Percentiles rank a stretch among this genome's conserved stretches.
Evolutionary conservation across 306 rosid species (phyloP).

Genomic region (Ormosia emarginata): DNA sequence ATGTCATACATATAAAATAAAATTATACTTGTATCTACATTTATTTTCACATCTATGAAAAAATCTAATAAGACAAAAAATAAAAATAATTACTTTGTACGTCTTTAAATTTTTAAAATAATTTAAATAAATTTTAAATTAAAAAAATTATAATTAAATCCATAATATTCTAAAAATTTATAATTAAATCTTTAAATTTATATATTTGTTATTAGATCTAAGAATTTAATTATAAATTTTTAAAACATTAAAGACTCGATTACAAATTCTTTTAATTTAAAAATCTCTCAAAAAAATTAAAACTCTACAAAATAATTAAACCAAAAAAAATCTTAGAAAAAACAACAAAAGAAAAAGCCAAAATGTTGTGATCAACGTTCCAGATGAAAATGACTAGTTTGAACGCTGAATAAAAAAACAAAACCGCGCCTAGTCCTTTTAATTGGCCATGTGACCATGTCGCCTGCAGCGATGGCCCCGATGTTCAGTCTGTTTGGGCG

Average conservation of each 20-base stretch:
- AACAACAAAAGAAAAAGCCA: background rate
- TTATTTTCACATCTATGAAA: background rate
- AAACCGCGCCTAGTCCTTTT: background rate
- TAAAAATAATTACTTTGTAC: too few species aligned
- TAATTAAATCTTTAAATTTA: too few species aligned
- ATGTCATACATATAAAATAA: background rate
- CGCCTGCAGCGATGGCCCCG: background rate
- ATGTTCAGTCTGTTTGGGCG: background rate
- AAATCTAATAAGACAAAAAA: background rate
- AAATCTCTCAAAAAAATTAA: too few species aligned
- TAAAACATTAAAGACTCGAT: too few species aligned
- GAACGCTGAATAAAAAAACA: background rate
- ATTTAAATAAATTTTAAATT: too few species aligned
- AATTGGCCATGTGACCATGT: background rate
- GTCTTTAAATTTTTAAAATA: too few species aligned
- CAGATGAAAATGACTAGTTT: background rate
- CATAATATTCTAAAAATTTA: too few species aligned
- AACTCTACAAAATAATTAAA: too few species aligned
- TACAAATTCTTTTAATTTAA: too few species aligned
- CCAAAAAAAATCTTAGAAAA: background rate
- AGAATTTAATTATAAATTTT: too few species aligned
- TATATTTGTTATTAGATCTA: too few species aligned
- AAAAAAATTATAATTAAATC: too few species aligned
- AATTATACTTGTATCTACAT: background rate
- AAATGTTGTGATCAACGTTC: background rate